Evolutionary conservation across 2,329 filamentous ascomycete genomes (phyloP).

Genomic region (Colletotrichum lentis): DNA sequence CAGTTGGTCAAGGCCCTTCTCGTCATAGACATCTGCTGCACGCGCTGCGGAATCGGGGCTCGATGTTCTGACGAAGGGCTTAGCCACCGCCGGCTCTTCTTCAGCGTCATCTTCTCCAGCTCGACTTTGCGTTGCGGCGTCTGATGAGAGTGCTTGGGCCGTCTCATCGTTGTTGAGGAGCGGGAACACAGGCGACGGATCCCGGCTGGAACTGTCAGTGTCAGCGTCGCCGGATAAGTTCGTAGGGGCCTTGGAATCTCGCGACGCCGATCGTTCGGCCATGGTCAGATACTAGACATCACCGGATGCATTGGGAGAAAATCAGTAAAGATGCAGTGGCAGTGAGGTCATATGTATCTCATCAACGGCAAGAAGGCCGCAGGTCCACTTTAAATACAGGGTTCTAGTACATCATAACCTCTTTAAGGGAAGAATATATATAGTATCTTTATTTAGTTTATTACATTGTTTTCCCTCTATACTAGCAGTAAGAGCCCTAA

Average conservation of each 20-base stretch:
- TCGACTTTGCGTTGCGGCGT: constrained; percentile 36
- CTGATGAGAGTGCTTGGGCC: constrained; percentile 42
- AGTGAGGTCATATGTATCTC: no score
- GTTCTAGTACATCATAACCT: no score
- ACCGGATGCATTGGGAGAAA: no score
- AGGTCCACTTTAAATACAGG: no score
- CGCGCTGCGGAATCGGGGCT: constrained; percentile 58
- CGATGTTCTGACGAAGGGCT: constrained; percentile 64
- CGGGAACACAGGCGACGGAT: constrained; percentile 46
- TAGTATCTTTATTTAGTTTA: no score
- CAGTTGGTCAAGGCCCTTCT: constrained; percentile 48
- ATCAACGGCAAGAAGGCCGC: no score
- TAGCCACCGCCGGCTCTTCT: constrained; percentile 65
- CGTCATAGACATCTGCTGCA: constrained; percentile 45
- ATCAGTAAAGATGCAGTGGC: no score
- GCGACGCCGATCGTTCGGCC: not conserved
- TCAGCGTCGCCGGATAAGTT: not conserved
- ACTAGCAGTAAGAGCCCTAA: no score
- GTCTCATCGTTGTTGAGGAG: constrained; percentile 50
- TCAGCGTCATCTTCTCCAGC: constrained; percentile 61
- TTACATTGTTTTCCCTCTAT: no score
- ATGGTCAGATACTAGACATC: not conserved
- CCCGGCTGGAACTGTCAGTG: not conserved
- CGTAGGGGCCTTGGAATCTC: not conserved
- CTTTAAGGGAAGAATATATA: no score